These are phyloP conservation scores for Agroathelia rolfsii DNA, from an alignment of 1,284 basidiomycete species.

Conservation along the genomic window DNA sequence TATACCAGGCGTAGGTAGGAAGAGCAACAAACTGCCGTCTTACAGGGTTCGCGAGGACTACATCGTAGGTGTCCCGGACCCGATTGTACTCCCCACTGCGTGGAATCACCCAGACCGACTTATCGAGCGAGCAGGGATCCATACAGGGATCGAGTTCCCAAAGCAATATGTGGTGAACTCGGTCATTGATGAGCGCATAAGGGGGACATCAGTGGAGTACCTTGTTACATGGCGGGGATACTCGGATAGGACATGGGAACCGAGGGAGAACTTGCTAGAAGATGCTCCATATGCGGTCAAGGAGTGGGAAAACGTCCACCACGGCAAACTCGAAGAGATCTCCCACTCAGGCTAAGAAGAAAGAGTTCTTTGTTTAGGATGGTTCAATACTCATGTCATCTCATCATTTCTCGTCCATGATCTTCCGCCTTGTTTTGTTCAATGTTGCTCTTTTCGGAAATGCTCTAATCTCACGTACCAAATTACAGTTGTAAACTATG, in stretches of 20 bases:
- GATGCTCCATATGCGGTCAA: conserved; percentile 34
- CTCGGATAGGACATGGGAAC: conserved; percentile 50
- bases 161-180: conserved; percentile 31
- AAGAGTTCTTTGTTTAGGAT: too few relatives aligned
- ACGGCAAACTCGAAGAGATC: too few relatives aligned
- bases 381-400: too few relatives aligned
- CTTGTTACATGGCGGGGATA: conserved; percentile 56
- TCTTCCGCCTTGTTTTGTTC: too few relatives aligned
- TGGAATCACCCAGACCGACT: conserved; percentile 35
- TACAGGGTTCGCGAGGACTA: conserved; percentile 16
- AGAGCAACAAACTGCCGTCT: conserved; percentile 17
- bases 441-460: too few relatives aligned
- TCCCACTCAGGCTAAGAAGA: too few relatives aligned
- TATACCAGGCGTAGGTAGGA: conserved; percentile 20
- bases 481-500: too few relatives aligned
- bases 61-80: conserved; percentile 19
- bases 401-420: too few relatives aligned
- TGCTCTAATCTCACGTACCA: too few relatives aligned
- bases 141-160: conserved; percentile 26
- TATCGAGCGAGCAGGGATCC: conserved; percentile 27
- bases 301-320: conserved; percentile 27
- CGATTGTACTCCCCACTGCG: conserved; percentile 35
- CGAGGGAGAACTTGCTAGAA: conserved; percentile 30
- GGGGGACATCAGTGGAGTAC: conserved; percentile 29
- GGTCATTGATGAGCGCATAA: conserved; percentile 26